Conservation (phyloP, 129 eudicot species). For the Ambrosia artemisiifolia region DNA sequence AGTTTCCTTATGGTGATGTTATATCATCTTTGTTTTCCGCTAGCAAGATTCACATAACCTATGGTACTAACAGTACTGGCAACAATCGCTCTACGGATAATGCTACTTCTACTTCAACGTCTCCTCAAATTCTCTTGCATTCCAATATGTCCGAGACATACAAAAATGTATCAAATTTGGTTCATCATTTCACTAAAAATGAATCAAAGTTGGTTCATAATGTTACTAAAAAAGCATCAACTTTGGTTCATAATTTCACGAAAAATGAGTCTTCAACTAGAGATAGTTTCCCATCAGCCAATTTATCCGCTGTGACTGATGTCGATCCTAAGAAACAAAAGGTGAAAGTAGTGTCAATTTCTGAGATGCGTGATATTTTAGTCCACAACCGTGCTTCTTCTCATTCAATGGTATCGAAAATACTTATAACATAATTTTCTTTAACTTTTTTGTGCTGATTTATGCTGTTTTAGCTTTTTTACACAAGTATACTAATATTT, state of each 20-base stretch:
- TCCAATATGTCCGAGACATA: neutral
- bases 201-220: neutral
- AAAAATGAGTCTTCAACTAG: neutral
- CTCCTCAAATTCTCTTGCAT: constrained; percentile 14
- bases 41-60: constrained; percentile 14
- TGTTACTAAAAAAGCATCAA: neutral
- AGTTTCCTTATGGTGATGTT: constrained; percentile 42
- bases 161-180: neutral
- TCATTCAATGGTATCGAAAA: constrained; percentile 32
- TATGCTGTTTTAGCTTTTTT: neutral
- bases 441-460: neutral
- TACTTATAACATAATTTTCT: neutral
- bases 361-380: constrained; percentile 47
- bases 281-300: neutral
- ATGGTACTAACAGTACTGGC: neutral
- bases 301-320: constrained; percentile 12
- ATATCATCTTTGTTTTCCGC: constrained; percentile 36
- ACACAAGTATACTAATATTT: neutral
- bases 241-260: constrained; percentile 3
- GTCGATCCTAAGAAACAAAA: constrained; percentile 25
- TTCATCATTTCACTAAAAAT: constrained; percentile 10
- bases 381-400: constrained; percentile 31
- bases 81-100: neutral
- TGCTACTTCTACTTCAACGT: neutral
- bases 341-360: constrained; percentile 24